Base-by-base conservation (phyloP, 2,329 filamentous ascomycete species). In the Diaporthe aspalathi region DNA sequence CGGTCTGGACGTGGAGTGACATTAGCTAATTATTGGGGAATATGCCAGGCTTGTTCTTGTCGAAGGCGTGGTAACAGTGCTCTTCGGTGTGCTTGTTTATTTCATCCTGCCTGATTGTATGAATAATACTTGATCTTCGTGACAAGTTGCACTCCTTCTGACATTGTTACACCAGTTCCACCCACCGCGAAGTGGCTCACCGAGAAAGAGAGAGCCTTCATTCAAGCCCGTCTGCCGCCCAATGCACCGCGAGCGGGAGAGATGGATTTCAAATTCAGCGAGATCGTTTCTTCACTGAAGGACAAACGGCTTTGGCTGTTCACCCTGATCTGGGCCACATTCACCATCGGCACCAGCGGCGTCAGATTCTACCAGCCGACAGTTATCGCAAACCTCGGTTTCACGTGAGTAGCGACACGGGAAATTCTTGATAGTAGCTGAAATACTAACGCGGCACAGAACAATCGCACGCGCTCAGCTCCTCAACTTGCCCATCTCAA, bases 81-180 rank as follows among this genome's bases (percentile, higher is more conserved):
- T 85, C 2, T 57, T 85, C 0, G 85, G 86, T 9, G 75, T 86
- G 5, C 75, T 81, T 6, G 82, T 88, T 16, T 88, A 85, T 78
- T 88, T 89, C 66, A 68, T 86, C 0, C 79, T 90, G 0, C 87
- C 87, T 0, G 86, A 89, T 73, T 88, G 84, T 86, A 76, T 14
- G 56, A 14, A 45, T 9, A 5, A 45, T 29, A 16, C 24, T 6
- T 74, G 81, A 70, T n/a, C 22, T 22, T 1, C 20, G 29, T n/a
- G 20, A 14, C 43, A 1, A 24, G 9, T 22, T 5, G 7, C 16
- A 1, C 4, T n/a, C 50, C 14, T 32, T 22, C 38, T 40, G n/a
- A 43, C 14, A 54, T 6, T 0, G 9, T 67, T 1, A 53, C 17
- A n/a, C n/a, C 47, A 84, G 83, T 85, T 67, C 83, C 84, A 0